A percentile compares a stretch with the other conserved stretches of the same genome.
Conservation (phyloP, 2,329 filamentous ascomycete genomes). For the Madurella fahalii region DNA sequence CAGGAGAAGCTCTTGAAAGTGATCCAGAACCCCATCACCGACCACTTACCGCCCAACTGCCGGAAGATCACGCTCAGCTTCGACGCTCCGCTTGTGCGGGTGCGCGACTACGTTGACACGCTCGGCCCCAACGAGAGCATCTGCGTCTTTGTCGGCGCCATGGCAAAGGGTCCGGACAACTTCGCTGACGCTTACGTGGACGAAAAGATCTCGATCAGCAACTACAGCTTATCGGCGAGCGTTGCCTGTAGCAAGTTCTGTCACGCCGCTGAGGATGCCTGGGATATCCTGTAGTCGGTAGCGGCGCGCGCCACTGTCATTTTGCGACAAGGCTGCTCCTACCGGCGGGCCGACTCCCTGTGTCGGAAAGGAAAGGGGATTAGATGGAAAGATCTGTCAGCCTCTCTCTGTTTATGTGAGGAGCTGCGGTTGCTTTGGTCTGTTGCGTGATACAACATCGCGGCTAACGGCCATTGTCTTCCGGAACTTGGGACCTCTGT, state of each 20-base stretch:
- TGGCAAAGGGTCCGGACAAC: conserved; percentile 94
- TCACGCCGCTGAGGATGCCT: conserved; percentile 93
- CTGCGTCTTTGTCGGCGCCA: conserved; percentile 95
- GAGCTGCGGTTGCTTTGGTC: conserved; percentile 32
- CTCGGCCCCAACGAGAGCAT: conserved; percentile 84
- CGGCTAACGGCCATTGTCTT: conserved; percentile 44
- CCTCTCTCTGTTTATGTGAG: conserved; percentile 18
- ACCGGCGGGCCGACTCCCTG: neutral
- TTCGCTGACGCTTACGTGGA: conserved; percentile 94
- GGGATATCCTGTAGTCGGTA: conserved; percentile 76
- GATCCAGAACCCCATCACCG: conserved; percentile 96
- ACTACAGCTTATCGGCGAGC: conserved; percentile 94
- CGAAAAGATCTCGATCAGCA: conserved; percentile 97
- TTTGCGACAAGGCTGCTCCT: neutral
- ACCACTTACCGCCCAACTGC: conserved; percentile 94
- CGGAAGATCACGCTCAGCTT: conserved; percentile 96
- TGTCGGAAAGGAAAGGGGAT: conserved; percentile 19
- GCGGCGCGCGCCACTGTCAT: neutral
- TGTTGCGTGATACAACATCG: conserved; percentile 71
- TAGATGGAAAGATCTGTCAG: conserved; percentile 28
- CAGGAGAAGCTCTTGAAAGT: conserved; percentile 97
- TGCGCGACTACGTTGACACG: conserved; percentile 81
- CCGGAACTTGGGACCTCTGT: conserved; percentile 59
- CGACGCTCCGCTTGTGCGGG: conserved; percentile 80
- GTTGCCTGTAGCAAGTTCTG: conserved; percentile 99